phyloP scores from a whole-genome alignment of 1,139 yeast species.

The Geotrichum cucujoidarum region DNA sequence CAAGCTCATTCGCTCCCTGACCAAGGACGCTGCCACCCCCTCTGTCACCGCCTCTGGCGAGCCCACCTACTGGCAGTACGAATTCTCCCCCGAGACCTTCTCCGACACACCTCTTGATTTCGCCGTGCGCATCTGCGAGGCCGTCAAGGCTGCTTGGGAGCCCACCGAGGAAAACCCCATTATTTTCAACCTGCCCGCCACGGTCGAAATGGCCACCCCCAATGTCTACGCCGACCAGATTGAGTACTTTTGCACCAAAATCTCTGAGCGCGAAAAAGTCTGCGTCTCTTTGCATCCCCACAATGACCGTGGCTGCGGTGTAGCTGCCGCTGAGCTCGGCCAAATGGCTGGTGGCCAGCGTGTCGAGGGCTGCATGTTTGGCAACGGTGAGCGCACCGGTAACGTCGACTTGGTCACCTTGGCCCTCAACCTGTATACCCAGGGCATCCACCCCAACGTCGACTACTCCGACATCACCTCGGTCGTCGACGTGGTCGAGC shows the following conservation, averaged over 20 bases:
- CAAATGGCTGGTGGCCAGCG: constrained; percentile 95
- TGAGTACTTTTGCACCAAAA: constrained; percentile 77
- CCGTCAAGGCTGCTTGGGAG: constrained; percentile 92
- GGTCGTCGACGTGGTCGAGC: constrained; percentile 81
- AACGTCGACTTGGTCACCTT: constrained; percentile 92
- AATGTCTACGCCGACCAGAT: constrained; percentile 95
- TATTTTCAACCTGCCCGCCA: constrained; percentile 93
- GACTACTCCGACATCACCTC: constrained; percentile 83
- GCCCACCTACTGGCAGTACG: constrained; percentile 81
- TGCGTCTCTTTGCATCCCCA: constrained; percentile 92
- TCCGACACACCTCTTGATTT: constrained; percentile 83
- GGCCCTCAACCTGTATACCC: constrained; percentile 89
- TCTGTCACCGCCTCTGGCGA: constrained; percentile 54
- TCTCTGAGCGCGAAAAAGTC: constrained; percentile 77
- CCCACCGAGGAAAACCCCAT: constrained; percentile 80
- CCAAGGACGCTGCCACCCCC: constrained; percentile 55
- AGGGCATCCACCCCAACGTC: constrained; percentile 79
- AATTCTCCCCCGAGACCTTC: constrained; percentile 93
- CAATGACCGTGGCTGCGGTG: constrained; percentile 97
- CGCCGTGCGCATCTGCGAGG: constrained; percentile 83
- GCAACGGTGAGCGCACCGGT: constrained; percentile 98
- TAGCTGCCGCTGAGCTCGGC: constrained; percentile 94
- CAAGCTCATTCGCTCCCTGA: constrained; percentile 68
- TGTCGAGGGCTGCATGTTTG: constrained; percentile 95
- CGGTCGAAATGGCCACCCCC: constrained; percentile 95